Conservation (phyloP, 2,329 filamentous ascomycete species). For the Cladobotryum mycophilum region DNA sequence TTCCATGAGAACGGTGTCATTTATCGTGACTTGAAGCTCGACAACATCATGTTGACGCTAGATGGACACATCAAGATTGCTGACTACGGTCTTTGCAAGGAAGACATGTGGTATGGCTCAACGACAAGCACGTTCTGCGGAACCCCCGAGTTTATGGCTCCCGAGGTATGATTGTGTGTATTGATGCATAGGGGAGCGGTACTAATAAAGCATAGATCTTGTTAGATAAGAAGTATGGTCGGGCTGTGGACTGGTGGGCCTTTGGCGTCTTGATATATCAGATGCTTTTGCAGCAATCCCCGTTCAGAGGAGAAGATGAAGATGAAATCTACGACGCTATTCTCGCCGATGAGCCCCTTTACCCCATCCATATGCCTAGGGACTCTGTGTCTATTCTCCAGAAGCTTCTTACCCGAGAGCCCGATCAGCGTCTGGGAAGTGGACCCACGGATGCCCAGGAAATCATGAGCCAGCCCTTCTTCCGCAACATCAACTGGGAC, state of each 20-base stretch:
- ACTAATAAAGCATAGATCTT: constrained; percentile 58
- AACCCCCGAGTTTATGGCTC: constrained; percentile 99
- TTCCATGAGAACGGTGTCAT: constrained; percentile 99
- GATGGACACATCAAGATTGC: constrained; percentile 98
- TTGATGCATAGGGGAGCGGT: neutral
- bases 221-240: constrained; percentile 95
- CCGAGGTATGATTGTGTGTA: constrained; percentile 59
- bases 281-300: constrained; percentile 97
- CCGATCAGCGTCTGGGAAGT: constrained; percentile 84
- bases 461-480: constrained; percentile 98
- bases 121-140: constrained; percentile 98
- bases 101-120: constrained; percentile 99
- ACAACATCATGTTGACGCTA: constrained; percentile 85
- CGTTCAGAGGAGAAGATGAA: constrained; percentile 97
- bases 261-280: constrained; percentile 99
- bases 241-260: constrained; percentile 98
- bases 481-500: constrained; percentile 96
- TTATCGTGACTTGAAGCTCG: constrained; percentile 92
- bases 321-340: constrained; percentile 99
- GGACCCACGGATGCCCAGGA: constrained; percentile 97
- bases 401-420: constrained; percentile 92
- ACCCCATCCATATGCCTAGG: constrained; percentile 97
- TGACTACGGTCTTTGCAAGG: constrained; percentile 98
- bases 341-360: constrained; percentile 91
- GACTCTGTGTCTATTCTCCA: constrained; percentile 97